Percentiles rank a stretch among this genome's conserved stretches.
These are phyloP conservation scores for Daldinia childiae DNA, from an alignment of 495 filamentous ascomycete genomes.

Conservation along the genomic window DNA sequence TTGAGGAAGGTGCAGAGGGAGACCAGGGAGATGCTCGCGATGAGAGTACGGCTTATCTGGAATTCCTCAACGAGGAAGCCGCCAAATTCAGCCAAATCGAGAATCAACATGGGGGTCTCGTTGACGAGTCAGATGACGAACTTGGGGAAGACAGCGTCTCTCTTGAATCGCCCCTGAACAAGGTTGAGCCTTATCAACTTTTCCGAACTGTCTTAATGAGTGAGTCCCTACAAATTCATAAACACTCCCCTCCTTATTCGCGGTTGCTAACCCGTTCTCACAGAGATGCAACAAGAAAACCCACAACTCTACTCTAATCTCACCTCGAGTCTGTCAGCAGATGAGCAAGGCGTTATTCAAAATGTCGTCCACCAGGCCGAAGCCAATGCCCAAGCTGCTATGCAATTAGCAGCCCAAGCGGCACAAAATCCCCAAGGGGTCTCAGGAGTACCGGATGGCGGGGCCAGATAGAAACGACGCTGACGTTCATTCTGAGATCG, in stretches of 20 bases:
- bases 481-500: neutral
- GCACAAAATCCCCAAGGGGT: slow-evolving; percentile 40
- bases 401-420: slow-evolving; percentile 39
- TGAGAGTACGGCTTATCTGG: slow-evolving; percentile 92
- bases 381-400: slow-evolving; percentile 51
- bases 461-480: slow-evolving; percentile 41
- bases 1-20: slow-evolving; percentile 58
- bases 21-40: slow-evolving; percentile 76
- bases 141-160: slow-evolving; percentile 91
- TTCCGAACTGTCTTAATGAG: slow-evolving; percentile 84
- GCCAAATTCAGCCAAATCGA: slow-evolving; percentile 75
- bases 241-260: neutral
- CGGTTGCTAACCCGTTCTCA: slow-evolving; percentile 39
- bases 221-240: slow-evolving; percentile 60
- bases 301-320: slow-evolving; percentile 86
- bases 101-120: slow-evolving; percentile 53
- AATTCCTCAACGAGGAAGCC: slow-evolving; percentile 94
- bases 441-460: slow-evolving; percentile 40
- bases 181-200: slow-evolving; percentile 89
- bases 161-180: slow-evolving; percentile 92
- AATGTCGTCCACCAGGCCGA: slow-evolving; percentile 85
- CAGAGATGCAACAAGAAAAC: slow-evolving; percentile 91
- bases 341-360: slow-evolving; percentile 85
- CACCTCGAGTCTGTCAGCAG: slow-evolving; percentile 77
- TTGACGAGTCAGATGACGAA: slow-evolving; percentile 80